Base-by-base conservation (phyloP, 78 protist genomes). In the Polysphondylium violaceum region DNA sequence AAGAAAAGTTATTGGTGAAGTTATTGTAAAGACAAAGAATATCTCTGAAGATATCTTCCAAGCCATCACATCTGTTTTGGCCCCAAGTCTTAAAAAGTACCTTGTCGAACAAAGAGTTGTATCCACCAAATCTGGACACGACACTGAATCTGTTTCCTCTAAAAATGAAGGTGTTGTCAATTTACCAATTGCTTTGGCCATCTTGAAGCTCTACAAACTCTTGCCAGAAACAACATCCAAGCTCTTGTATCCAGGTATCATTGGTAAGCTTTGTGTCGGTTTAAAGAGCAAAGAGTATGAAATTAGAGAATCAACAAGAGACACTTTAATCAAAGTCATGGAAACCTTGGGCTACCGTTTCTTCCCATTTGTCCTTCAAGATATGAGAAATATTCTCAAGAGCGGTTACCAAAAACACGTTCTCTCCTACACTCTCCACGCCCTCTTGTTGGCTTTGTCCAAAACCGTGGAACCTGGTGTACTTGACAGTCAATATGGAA, bases 291-390 rank as follows among this genome's bases (percentile, higher is more conserved):
- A 83, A 38, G 68, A 56, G 12, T 25, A 29, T 14, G 44, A 44
- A 33, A 38, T 71, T 17, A 59, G 91, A 55, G 79, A 83, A 23
- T 23, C 59, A 9, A 60, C 81, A 1, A 33, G 91, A 23, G 59
- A 72, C 12, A 83, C 91, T 19, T 23, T 83, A 2, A 12, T 38
- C 21, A 33, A 53, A n/a, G 56, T 83, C 1, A 74, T 71, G 40
- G 79, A 69, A 11, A 69, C 76, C 3, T 23, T 83, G 11, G 91
- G 91, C 2, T 56, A 38, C 6, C 29, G 63, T 14, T 69, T 71
- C 64, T 83, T 83, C 91, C 91, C 91, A 55, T 67, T 36, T 14
- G 58, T 83, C 29, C 64, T 83, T 1, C 61, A 83, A n/a, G 91
- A 67, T 23, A 25, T 83, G 61, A 67, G 38, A 44, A 36, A 51